Percentiles rank a stretch among this genome's conserved stretches.
phyloP scores from a whole-genome alignment of 2,329 filamentous ascomycete species.

The Aspergillus sp. region DNA sequence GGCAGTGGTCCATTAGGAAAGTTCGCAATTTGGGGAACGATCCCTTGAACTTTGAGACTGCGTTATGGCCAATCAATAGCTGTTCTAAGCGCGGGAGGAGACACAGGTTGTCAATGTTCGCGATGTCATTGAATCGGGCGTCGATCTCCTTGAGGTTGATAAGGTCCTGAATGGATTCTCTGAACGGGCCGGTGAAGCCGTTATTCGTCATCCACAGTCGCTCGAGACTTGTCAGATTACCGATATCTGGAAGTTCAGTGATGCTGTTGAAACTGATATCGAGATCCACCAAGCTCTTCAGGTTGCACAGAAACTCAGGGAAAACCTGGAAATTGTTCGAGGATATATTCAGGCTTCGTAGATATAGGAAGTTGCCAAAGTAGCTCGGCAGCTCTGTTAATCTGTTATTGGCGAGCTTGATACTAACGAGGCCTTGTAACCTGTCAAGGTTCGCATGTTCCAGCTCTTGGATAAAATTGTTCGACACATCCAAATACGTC shows the following conservation, averaged over 20 bases:
- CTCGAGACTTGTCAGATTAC: constrained; percentile 75
- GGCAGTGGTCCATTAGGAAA: constrained; percentile 89
- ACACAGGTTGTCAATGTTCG: constrained; percentile 83
- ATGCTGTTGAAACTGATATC: constrained; percentile 98
- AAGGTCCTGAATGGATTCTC: constrained; percentile 70
- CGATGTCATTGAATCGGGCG: constrained; percentile 87
- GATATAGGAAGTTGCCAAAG: constrained; percentile 74
- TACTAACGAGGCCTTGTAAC: constrained; percentile 74
- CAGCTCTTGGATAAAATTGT: constrained; percentile 85
- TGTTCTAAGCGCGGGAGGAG: constrained; percentile 83
- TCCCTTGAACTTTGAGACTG: constrained; percentile 84
- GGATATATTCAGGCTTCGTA: constrained; percentile 85
- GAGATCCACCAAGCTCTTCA: constrained; percentile 82
- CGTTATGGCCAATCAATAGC: constrained; percentile 87
- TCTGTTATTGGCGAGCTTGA: constrained; percentile 93
- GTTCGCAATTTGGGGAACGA: constrained; percentile 82
- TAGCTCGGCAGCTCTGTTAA: constrained; percentile 75
- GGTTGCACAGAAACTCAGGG: constrained; percentile 77
- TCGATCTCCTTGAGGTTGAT: constrained; percentile 83
- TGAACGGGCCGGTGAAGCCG: constrained; percentile 72
- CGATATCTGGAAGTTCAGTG: constrained; percentile 73
- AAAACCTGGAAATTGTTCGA: constrained; percentile 89
- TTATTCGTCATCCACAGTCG: constrained; percentile 96
- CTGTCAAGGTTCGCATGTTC: constrained; percentile 79
- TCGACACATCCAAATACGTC: constrained; percentile 90